Base-by-base conservation (phyloP, 805 yeast genomes). In the Ogataea paraovalis region DNA sequence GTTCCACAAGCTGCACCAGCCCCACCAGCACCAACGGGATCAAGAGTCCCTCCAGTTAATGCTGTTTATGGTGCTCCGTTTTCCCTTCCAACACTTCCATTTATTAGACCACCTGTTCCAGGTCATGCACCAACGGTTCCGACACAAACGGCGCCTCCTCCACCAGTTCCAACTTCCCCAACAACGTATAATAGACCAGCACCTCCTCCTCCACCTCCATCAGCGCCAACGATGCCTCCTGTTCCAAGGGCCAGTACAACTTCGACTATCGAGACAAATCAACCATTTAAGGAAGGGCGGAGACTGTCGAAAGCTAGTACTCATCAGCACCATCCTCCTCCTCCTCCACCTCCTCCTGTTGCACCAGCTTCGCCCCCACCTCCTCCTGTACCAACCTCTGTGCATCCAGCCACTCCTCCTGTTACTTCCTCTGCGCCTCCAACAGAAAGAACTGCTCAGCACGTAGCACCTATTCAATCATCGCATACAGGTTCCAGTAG, bases 201-300 rank as follows among this genome's bases (percentile, higher is more conserved):
- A n/a, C n/a, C n/a, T 6, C 52, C 52, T 25, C 49, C 52, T 14
- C 45, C 53, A 9, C 45, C 54, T 40, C 50, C 61, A n/a, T 62
- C 64, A 34, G 53, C 61, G 4, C 43, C 45, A 23, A 52, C 60
- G 9, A 42, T 50, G 8, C 61, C 62, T n/a, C 57, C 63, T 25
- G 46, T 53, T 44, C 64, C 65, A 20, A 49, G 51, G 25, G 54
- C 53, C 6, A 42, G 47, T 9, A 49, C 56, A 8, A 47, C 47
- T 41, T 54, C 56, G 9, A 42, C 44, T 22, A 25, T 39, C n/a
- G 36, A 22, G 10, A 14, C 53, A 3, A 47, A 50, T 18, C 45
- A 52, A 22, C 57, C 59, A n/a, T 32, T 46, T 14, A 40, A 28
- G 2, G 43, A 42, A 5, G 21, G 13, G 12, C 44, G 20, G 9